Conservation (phyloP, 2,329 filamentous ascomycete species). For the Paracamarosporium sp. region DNA sequence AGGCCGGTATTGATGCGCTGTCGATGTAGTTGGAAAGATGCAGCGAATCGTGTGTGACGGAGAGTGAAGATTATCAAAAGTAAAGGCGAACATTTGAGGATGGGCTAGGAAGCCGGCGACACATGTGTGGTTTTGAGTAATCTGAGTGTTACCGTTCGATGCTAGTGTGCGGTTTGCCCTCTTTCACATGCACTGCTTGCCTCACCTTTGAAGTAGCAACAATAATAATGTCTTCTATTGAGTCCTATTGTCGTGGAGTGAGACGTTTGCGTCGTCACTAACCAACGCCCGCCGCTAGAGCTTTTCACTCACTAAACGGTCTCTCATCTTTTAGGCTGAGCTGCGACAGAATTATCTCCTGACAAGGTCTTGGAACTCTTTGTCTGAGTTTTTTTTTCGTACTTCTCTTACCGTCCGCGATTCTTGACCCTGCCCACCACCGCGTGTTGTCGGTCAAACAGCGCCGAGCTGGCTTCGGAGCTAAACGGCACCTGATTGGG, state of each 20-base stretch:
- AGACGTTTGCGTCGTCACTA: background rate
- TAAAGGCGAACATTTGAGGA: background rate
- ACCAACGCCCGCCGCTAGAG: too few species aligned
- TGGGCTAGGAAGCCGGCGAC: background rate
- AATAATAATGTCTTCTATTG: background rate
- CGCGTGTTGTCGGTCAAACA: too few species aligned
- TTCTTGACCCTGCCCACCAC: too few species aligned
- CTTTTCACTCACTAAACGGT: too few species aligned
- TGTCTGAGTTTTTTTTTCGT: too few species aligned
- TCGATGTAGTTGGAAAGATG: background rate
- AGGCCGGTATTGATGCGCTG: constrained; percentile 13
- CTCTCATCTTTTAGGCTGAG: too few species aligned
- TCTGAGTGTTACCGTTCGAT: background rate
- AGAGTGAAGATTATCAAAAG: background rate
- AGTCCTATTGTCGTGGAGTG: background rate
- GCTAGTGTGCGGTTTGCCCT: background rate
- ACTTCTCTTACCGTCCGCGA: too few species aligned
- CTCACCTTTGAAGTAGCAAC: background rate
- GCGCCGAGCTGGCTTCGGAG: background rate
- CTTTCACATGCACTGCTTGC: too few species aligned
- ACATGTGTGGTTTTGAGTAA: background rate
- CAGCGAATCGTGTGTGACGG: background rate
- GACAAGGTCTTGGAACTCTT: too few species aligned
- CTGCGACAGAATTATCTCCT: too few species aligned
- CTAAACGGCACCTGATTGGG: background rate